Conservation (phyloP, 768 basidiomycete species). For the Auricularia heimuer region DNA sequence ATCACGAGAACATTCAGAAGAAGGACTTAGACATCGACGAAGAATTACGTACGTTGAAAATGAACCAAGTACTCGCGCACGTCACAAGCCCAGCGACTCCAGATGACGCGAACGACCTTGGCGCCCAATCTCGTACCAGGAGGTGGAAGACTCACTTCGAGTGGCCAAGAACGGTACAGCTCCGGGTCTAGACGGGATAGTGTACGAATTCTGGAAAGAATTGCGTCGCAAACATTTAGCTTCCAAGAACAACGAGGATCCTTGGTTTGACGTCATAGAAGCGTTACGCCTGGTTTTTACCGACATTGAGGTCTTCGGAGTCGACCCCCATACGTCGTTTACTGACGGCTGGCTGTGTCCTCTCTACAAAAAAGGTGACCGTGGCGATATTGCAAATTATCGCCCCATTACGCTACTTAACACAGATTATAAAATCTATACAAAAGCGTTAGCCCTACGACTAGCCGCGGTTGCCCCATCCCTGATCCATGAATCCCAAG, state of each 20-base stretch:
- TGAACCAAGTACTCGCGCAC: no score
- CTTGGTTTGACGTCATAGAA: background rate
- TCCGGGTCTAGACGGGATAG: no score
- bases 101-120: no score
- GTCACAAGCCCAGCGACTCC: no score
- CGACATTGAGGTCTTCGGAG: background rate
- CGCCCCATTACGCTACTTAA: constrained; percentile 10
- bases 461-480: background rate
- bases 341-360: constrained; percentile 6
- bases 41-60: no score
- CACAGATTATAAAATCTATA: constrained; percentile 11
- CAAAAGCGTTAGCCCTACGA: background rate
- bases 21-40: no score
- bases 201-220: background rate
- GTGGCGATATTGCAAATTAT: constrained; percentile 8
- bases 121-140: background rate
- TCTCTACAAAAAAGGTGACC: constrained; percentile 9
- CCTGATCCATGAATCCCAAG: constrained; percentile 9
- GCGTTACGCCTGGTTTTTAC: background rate
- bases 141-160: background rate
- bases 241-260: no score
- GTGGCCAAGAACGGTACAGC: background rate
- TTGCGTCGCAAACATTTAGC: no score
- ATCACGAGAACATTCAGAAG: no score
- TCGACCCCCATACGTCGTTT: background rate